Base-by-base conservation (phyloP, 495 filamentous ascomycete species). In the Penicillium malachiteum region DNA sequence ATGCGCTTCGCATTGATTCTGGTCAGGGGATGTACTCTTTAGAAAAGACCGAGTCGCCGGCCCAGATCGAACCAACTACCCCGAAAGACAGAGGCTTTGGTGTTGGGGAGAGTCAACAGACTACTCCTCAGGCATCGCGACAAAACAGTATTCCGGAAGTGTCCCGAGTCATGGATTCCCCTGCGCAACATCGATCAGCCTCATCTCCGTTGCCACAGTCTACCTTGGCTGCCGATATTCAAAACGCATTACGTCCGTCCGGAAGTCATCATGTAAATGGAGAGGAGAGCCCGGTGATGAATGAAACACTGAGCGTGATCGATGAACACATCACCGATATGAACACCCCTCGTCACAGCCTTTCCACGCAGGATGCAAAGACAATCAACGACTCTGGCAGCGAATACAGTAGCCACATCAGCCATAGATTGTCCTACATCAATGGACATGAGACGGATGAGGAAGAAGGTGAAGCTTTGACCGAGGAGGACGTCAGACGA, bases 281-380 rank as follows among this genome's bases (percentile, higher is more conserved):
- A 34, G 75, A 84, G 58, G 81, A 84, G 26, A 92, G 90, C 64
- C 90, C 92, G 3, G 92, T 97, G 26, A 90, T 99, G 78, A 91
- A 96, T 65, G 93, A 99, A 65, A 97, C 95, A 0, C 72, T 99
- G 54, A 96, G 91, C 62, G 95, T 97, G 33, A 99, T 99, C 63
- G 84, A 99, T 64, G 95, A 99, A 71, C 95, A 97, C 67, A 97
- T 99, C 45, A 96, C 91, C 21, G 91, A 96, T 66, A 86, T 99
- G 73, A 86, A 86, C 66, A 91, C 86, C 6, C 83, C 91, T 42
- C 82, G 85, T 38, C 82, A 85, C 48, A 82, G 83, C 44, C 59
- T 81, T 32, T 63, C 68, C 8, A 70, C 70, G 16, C 76, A 72
- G 49, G 82, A 85, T 32, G 75, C 78, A 34, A 74, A 78, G 55